phyloP scores from a whole-genome alignment of 2,329 filamentous ascomycete genomes.

The Endoconidiophora laricicola region DNA sequence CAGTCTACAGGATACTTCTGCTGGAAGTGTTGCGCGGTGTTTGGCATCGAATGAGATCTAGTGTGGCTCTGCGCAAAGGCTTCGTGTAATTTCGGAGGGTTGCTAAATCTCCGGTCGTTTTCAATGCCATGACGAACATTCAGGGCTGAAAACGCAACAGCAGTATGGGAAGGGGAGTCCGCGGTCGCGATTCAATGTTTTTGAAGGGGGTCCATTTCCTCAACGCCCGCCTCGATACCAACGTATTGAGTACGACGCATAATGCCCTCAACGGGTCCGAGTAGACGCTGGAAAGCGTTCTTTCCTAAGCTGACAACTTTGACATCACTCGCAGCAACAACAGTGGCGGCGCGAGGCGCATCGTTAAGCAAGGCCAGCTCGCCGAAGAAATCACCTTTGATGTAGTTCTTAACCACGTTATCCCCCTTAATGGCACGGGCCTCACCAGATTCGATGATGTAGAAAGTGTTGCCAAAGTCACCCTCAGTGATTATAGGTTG shows the following conservation, averaged over 20 bases:
- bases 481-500: conserved; percentile 82
- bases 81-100: conserved; percentile 4
- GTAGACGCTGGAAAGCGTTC: conserved; percentile 80
- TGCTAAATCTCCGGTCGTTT: conserved; percentile 9
- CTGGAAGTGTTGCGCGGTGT: background rate
- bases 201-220: conserved; percentile 51
- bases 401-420: conserved; percentile 59
- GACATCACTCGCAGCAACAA: conserved; percentile 69
- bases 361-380: conserved; percentile 89
- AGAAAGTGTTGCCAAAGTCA: conserved; percentile 83
- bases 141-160: background rate
- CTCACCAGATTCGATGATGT: conserved; percentile 72
- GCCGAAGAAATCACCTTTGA: conserved; percentile 91
- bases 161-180: conserved; percentile 4
- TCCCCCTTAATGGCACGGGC: conserved; percentile 77
- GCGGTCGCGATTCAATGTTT: conserved; percentile 14
- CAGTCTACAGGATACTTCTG: conserved; percentile 1
- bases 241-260: conserved; percentile 64
- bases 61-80: conserved; percentile 1
- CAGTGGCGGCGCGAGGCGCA: conserved; percentile 76
- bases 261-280: conserved; percentile 86
- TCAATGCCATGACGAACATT: background rate
- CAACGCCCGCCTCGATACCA: conserved; percentile 42
- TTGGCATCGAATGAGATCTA: conserved; percentile 7
- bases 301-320: conserved; percentile 89